Conservation (phyloP, 2,329 filamentous ascomycete genomes). For the Pseudocercospora musae region DNA sequence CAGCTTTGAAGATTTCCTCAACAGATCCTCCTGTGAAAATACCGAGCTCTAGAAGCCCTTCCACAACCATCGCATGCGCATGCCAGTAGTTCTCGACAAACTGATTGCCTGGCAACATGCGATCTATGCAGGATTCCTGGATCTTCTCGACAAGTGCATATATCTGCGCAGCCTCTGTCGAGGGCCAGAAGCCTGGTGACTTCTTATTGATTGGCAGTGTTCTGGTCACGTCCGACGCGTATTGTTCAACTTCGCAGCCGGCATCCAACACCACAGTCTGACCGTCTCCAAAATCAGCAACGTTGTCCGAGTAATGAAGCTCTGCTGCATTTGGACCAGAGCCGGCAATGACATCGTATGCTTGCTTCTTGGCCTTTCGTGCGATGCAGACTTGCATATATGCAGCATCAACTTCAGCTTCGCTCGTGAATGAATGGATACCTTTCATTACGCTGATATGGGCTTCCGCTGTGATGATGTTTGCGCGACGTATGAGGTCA, state of each 20-base stretch:
- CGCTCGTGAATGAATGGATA: constrained; percentile 64
- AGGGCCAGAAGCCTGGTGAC: constrained; percentile 58
- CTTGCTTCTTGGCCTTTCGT: constrained; percentile 69
- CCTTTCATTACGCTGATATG: constrained; percentile 69
- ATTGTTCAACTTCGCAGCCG: constrained; percentile 78
- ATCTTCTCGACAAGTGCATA: constrained; percentile 79
- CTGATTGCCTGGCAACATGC: constrained; percentile 68
- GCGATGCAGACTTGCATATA: constrained; percentile 72
- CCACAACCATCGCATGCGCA: constrained; percentile 77
- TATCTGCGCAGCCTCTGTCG: constrained; percentile 65
- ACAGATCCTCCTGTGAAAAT: constrained; percentile 62
- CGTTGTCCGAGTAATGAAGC: constrained; percentile 81
- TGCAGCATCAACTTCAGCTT: constrained; percentile 77
- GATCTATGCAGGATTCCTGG: constrained; percentile 72
- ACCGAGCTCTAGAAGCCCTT: constrained; percentile 71
- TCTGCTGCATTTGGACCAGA: constrained; percentile 78
- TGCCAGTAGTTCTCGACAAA: constrained; percentile 78
- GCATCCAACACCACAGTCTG: constrained; percentile 83
- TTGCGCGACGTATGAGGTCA: constrained; percentile 74
- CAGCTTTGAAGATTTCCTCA: constrained; percentile 42
- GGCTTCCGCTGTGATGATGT: constrained; percentile 71
- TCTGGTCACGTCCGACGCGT: constrained; percentile 86
- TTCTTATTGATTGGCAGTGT: constrained; percentile 68
- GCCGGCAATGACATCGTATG: constrained; percentile 86
- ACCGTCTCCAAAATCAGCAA: constrained; percentile 65